Evolutionary conservation across 2,329 filamentous ascomycete species (phyloP), one percentile per base, ranked within the genome.

Genomic region (Pestalotiopsis sp.): DNA sequence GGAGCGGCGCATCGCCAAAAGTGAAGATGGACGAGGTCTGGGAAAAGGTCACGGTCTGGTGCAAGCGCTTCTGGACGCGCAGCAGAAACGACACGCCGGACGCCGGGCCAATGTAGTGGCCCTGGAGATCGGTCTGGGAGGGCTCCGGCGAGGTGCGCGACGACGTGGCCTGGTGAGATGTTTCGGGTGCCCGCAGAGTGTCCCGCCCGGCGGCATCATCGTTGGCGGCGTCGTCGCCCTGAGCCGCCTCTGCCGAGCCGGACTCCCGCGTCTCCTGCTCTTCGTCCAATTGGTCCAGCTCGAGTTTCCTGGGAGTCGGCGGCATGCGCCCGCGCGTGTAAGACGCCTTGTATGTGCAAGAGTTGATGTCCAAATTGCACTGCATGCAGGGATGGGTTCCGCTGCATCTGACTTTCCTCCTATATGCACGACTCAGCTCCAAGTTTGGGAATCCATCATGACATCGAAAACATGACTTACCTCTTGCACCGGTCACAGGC

Each of bases 71-170:
- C 74, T 86, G 85, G 1, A 86, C 83, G 9, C 85, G 78, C 0
- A 85, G 79, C 12, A 87, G 76, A 67, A 87, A 87, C 0, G 83
- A 84, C 0, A 82, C 82, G 0, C 83, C 84, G 1, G 82, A 85
- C 0, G 84, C 80, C 4, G 84, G 82, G 0, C 84, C 84, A 31
- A 85, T 80, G 70, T 84, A 85, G 69, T 85, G 72, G 4, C 82
- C 84, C 76, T 85, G 82, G 20, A 77, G 78, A 67, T 85, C 84
- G 23, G 79, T 83, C 69, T 84, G 80, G 6, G 79, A 74, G 2
- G 83, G 83, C 69, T 84, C 83, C n/a, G 83, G 83, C 3, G 83
- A 85, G 13, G 78, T 79, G 49, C 79, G 77, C 4, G 81, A 81
- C 12, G 77, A 77, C 3, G 59, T 39, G 12, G 20, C 59, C n/a